These are phyloP conservation scores for Puccinia triticina DNA, from an alignment of 1,284 basidiomycete genomes.

Conservation along the genomic window DNA sequence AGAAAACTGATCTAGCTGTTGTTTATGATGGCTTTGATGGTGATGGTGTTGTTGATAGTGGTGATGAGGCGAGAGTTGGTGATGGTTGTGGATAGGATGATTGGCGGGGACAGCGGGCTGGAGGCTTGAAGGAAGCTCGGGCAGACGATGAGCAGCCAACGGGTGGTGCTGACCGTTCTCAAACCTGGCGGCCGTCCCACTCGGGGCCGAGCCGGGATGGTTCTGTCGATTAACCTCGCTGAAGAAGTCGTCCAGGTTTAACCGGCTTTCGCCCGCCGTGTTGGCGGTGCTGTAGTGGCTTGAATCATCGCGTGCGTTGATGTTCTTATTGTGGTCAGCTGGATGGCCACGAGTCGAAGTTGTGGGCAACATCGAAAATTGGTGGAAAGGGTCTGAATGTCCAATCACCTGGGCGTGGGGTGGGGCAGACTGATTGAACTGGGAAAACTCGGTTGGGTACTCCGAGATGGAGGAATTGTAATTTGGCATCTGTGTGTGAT, in stretches of 20 bases:
- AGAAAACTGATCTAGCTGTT: too few relatives aligned
- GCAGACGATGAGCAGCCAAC: not conserved
- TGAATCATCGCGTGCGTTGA: not conserved
- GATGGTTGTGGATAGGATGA: not conserved
- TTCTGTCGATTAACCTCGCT: not conserved
- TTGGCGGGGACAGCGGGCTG: not conserved
- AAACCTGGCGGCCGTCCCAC: too few relatives aligned
- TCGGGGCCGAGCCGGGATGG: not conserved
- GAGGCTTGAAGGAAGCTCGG: not conserved
- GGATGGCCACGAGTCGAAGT: not conserved
- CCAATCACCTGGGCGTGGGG: not conserved
- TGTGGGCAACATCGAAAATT: conserved; percentile 1
- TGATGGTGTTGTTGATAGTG: not conserved
- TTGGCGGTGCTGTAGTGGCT: not conserved
- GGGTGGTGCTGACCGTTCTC: too few relatives aligned
- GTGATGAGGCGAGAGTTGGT: not conserved
- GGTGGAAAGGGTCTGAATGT: conserved; percentile 1
- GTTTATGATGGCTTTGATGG: too few relatives aligned
- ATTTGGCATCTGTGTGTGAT: not conserved
- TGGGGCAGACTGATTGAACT: conserved; percentile 12
- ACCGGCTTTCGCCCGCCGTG: not conserved
- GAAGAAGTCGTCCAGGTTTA: conserved; percentile 10
- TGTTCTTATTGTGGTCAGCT: not conserved
- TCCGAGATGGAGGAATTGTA: conserved; percentile 5
- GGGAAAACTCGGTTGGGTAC: not conserved